These are phyloP conservation scores for Barbarea vulgaris DNA, from an alignment of 345 rosid species.

Conservation along the genomic window DNA sequence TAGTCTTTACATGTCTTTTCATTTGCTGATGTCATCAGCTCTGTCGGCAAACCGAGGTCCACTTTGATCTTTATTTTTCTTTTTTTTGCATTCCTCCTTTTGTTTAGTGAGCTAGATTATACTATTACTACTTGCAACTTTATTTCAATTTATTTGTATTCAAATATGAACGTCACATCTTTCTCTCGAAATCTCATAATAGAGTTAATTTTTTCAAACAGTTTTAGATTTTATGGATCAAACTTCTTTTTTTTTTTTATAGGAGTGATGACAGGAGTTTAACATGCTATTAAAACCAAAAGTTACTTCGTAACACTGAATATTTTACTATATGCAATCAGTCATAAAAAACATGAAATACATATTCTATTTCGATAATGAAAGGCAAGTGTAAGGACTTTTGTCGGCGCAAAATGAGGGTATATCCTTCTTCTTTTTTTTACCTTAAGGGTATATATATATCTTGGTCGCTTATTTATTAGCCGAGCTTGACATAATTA, in stretches of 20 bases:
- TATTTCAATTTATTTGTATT: constrained; percentile 3
- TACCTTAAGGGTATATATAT: neutral
- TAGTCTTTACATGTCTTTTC: constrained; percentile 20
- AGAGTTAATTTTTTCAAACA: neutral
- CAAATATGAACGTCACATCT: neutral
- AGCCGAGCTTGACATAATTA: neutral
- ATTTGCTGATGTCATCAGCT: constrained; percentile 24
- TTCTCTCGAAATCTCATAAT: neutral
- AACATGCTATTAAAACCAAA: neutral
- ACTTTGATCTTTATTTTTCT: constrained; percentile 30
- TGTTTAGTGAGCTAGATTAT: constrained; percentile 24
- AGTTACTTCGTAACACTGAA: neutral
- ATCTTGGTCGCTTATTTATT: constrained; percentile 24
- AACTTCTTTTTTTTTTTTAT: neutral
- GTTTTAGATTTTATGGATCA: neutral
- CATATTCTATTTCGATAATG: neutral
- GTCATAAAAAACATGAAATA: neutral
- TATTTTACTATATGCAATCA: neutral
- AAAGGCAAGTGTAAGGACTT: constrained; percentile 2
- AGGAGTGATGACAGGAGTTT: no score
- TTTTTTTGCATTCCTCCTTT: constrained; percentile 1
- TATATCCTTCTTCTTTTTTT: no score
- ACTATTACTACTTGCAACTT: constrained; percentile 12
- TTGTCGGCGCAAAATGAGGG: constrained; percentile 27
- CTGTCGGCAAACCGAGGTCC: constrained; percentile 42